These are phyloP conservation scores for Paraleonurus japonicus DNA, from an alignment of 257 asterid genomes.

Conservation along the genomic window DNA sequence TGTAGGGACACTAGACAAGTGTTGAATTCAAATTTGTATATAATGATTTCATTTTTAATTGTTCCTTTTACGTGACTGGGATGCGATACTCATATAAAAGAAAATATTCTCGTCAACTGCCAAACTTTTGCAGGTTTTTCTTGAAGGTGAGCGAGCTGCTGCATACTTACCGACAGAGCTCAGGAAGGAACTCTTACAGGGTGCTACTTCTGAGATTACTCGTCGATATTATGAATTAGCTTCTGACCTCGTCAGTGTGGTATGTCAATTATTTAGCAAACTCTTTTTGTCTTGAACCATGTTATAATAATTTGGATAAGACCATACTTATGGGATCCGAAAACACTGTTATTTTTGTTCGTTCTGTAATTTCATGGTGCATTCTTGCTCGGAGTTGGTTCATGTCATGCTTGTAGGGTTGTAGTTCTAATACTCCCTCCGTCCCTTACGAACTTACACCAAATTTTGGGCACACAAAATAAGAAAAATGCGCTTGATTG, in stretches of 20 bases:
- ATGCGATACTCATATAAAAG: not conserved
- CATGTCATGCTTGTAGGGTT: not conserved
- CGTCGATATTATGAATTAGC: constrained; percentile 75
- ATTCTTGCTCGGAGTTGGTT: constrained; percentile 7
- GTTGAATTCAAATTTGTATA: not conserved
- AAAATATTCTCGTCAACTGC: not conserved
- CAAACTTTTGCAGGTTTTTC: constrained; percentile 53
- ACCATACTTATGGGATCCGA: constrained; percentile 2
- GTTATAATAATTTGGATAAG: constrained; percentile 2
- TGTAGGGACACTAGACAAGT: not conserved
- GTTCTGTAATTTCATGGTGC: not conserved
- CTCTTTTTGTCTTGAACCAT: constrained; percentile 14
- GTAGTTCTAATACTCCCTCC: not conserved
- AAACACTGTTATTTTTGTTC: not conserved
- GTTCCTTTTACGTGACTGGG: not conserved
- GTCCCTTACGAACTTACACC: too few species aligned
- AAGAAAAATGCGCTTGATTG: too few species aligned
- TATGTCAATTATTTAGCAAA: constrained; percentile 34
- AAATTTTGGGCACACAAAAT: too few species aligned
- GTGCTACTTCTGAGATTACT: constrained; percentile 75
- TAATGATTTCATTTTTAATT: not conserved
- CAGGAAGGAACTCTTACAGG: constrained; percentile 61
- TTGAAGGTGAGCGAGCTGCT: constrained; percentile 83
- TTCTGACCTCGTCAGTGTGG: constrained; percentile 79
- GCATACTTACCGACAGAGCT: constrained; percentile 56